phyloP scores from a whole-genome alignment of 2,329 filamentous ascomycete species.

The Lasiodiplodia sp. region DNA sequence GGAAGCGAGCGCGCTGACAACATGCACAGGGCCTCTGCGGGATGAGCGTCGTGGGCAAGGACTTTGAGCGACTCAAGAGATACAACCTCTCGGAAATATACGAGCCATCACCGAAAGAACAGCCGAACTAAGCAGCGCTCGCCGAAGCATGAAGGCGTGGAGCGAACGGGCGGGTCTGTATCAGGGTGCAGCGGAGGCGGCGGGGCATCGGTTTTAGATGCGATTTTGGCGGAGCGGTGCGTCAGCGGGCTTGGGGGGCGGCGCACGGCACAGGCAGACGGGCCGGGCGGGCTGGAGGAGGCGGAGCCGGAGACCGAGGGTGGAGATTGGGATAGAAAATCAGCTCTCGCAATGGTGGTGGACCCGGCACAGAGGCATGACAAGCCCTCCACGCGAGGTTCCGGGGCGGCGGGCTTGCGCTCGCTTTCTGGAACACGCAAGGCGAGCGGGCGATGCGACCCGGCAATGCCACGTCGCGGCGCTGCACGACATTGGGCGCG shows the following conservation, averaged over 20 bases:
- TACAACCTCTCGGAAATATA: slow-evolving; percentile 82
- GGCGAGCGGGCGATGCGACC: slow-evolving; percentile 24
- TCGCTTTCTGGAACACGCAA: slow-evolving; percentile 31
- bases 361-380: slow-evolving; percentile 12
- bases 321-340: slow-evolving; percentile 22
- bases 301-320: slow-evolving; percentile 14
- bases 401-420: slow-evolving; percentile 18
- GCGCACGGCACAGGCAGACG: slow-evolving; percentile 10
- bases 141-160: slow-evolving; percentile 5
- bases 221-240: slow-evolving; percentile 1
- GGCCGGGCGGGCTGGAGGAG: slow-evolving; percentile 9
- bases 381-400: slow-evolving; percentile 22
- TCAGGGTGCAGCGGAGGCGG: slow-evolving; percentile 15
- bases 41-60: slow-evolving; percentile 77
- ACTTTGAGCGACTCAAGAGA: slow-evolving; percentile 77
- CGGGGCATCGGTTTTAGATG: slow-evolving; percentile 10
- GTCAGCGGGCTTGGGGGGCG: slow-evolving; percentile 3
- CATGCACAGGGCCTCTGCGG: slow-evolving; percentile 71
- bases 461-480: slow-evolving; percentile 25
- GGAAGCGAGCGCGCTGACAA: slow-evolving; percentile 31
- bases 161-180: slow-evolving; percentile 8
- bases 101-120: slow-evolving; percentile 52
- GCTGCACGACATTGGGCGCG: slow-evolving; percentile 22
- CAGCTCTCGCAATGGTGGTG: slow-evolving; percentile 6
- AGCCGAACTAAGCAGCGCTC: slow-evolving; percentile 32